Evolutionary conservation across 345 rosid genomes (phyloP).

Genomic region (Barbarea vulgaris): DNA sequence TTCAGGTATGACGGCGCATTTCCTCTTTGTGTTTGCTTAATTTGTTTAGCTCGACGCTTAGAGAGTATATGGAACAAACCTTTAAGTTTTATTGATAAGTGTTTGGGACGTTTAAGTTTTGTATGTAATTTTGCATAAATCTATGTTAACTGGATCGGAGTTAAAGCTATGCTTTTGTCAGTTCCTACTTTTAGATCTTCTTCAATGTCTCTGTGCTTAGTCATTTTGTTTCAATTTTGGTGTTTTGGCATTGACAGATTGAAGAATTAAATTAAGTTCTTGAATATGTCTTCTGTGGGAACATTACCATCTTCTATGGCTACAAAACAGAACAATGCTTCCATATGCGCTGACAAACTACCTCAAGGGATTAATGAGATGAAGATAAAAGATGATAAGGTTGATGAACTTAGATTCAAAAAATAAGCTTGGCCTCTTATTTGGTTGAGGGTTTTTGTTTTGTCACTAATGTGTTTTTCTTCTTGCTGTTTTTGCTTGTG

Average conservation of each 20-base stretch:
- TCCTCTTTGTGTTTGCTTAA: neutral
- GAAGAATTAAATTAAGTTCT: neutral
- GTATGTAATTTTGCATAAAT: neutral
- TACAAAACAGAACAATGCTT: slow-evolving; percentile 34
- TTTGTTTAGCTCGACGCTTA: slow-evolving; percentile 11
- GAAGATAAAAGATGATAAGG: slow-evolving; percentile 68
- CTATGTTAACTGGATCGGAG: slow-evolving; percentile 16
- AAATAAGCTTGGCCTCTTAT: slow-evolving; percentile 4
- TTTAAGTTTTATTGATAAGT: neutral
- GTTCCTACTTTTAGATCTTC: slow-evolving; percentile 13
- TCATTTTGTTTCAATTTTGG: neutral
- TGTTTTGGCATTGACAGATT: slow-evolving; percentile 23
- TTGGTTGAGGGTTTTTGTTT: neutral
- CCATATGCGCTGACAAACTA: slow-evolving; percentile 42
- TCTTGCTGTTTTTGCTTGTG: neutral
- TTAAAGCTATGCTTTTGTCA: neutral
- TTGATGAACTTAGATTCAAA: slow-evolving; percentile 14
- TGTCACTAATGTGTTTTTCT: slow-evolving; percentile 8
- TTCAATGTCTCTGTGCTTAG: neutral
- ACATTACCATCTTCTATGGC: slow-evolving; percentile 32
- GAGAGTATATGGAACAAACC: neutral
- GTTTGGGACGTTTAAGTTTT: neutral
- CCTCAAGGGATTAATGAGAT: slow-evolving; percentile 68
- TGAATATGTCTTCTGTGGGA: slow-evolving; percentile 41
- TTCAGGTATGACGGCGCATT: slow-evolving; percentile 35